Evolutionary conservation across 148 eudicot genomes (phyloP).

Genomic region (Spergularia marina): DNA sequence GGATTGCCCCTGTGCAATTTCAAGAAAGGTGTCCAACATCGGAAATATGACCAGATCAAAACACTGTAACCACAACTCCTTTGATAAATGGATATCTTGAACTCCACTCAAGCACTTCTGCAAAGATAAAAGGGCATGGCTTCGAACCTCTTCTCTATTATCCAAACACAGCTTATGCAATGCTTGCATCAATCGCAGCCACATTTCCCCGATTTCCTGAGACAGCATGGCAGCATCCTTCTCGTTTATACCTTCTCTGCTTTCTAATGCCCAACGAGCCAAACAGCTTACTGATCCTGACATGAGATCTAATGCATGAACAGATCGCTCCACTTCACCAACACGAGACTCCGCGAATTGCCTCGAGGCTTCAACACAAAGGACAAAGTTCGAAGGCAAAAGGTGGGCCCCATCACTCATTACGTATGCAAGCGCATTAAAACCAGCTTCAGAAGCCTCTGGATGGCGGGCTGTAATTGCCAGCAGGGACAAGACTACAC

Average conservation of each 20-base stretch:
- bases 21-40: slow-evolving; percentile 60
- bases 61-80: slow-evolving; percentile 67
- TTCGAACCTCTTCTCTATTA: slow-evolving; percentile 68
- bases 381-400: slow-evolving; percentile 61
- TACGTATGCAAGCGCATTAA: slow-evolving; percentile 57
- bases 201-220: slow-evolving; percentile 74
- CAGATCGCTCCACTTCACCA: slow-evolving; percentile 60
- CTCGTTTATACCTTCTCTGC: slow-evolving; percentile 42
- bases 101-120: slow-evolving; percentile 57
- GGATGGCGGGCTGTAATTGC: slow-evolving; percentile 78
- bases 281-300: slow-evolving; percentile 58
- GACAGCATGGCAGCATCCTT: slow-evolving; percentile 45
- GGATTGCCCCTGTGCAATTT: slow-evolving; percentile 53
- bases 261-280: slow-evolving; percentile 44
- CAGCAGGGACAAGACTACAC: slow-evolving; percentile 62
- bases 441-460: slow-evolving; percentile 79
- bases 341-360: slow-evolving; percentile 81
- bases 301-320: slow-evolving; percentile 69
- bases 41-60: slow-evolving; percentile 68
- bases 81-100: slow-evolving; percentile 43
- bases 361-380: slow-evolving; percentile 60
- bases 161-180: slow-evolving; percentile 71
- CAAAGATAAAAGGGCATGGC: slow-evolving; percentile 56
- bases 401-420: slow-evolving; percentile 73
- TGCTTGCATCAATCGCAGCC: slow-evolving; percentile 74